phyloP scores from a whole-genome alignment of 2,329 filamentous ascomycete species.

The Aspergillus novofumigatus region DNA sequence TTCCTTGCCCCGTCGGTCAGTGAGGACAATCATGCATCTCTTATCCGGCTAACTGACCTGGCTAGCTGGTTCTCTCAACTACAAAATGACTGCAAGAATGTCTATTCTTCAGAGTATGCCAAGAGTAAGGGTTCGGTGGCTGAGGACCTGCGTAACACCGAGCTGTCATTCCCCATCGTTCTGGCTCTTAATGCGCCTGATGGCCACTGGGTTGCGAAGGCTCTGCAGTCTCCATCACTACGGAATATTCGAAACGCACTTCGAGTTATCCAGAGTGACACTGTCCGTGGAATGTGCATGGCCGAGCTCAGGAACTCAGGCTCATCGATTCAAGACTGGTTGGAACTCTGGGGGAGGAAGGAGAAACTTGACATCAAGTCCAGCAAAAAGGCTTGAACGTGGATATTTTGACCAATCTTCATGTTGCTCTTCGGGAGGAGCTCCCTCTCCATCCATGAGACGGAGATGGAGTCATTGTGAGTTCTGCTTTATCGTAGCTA shows the following conservation, averaged over 20 bases:
- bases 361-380: constrained; percentile 15
- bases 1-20: too few species aligned
- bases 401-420: too few species aligned
- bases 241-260: constrained; percentile 15
- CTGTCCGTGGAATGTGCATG: constrained; percentile 11
- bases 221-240: constrained; percentile 11
- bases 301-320: constrained; percentile 12
- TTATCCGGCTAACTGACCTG: too few species aligned
- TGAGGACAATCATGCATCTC: too few species aligned
- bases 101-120: constrained; percentile 21
- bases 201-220: constrained; percentile 13
- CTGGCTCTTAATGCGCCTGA: constrained; percentile 14
- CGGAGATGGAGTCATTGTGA: too few species aligned
- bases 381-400: too few species aligned
- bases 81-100: constrained; percentile 23
- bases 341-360: constrained; percentile 23
- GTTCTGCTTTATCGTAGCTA: too few species aligned
- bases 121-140: constrained; percentile 16
- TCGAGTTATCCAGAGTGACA: constrained; percentile 13
- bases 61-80: constrained; percentile 9
- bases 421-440: too few species aligned
- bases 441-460: too few species aligned
- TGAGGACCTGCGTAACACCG: constrained; percentile 18
- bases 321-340: constrained; percentile 15
- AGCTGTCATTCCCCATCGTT: constrained; percentile 18